Conservation (phyloP, 179 eudicot species). For the Spinacia oleracea region DNA sequence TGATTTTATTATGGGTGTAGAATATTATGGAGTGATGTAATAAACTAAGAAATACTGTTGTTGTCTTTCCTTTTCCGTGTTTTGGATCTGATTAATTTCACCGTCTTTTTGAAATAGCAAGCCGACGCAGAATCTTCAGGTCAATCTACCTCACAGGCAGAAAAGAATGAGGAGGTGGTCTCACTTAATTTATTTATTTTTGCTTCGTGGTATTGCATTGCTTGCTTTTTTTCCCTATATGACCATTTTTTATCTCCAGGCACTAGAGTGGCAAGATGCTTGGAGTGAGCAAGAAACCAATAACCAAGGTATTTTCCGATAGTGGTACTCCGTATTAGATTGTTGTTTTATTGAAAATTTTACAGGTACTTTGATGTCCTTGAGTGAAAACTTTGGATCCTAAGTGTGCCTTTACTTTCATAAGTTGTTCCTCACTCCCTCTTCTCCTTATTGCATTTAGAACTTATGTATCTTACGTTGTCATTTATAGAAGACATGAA, state of each 20-base stretch:
- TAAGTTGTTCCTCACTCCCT: background rate
- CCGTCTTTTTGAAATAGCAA: constrained; percentile 27
- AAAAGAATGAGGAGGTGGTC: constrained; percentile 32
- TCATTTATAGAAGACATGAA: background rate
- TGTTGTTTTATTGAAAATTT: background rate
- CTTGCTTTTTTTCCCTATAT: constrained; percentile 1
- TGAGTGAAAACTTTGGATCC: background rate
- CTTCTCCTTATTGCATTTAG: background rate
- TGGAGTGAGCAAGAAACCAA: constrained; percentile 25
- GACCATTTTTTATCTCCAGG: constrained; percentile 13
- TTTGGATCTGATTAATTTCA: constrained; percentile 21
- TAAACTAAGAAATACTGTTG: background rate
- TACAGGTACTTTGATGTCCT: background rate
- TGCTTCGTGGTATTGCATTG: background rate
- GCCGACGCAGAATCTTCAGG: constrained; percentile 31
- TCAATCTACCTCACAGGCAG: constrained; percentile 23
- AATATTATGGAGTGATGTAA: background rate
- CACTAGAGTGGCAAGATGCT: constrained; percentile 37
- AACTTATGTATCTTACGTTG: background rate
- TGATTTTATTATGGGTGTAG: background rate
- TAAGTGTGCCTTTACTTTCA: constrained; percentile 3
- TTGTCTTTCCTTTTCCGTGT: background rate
- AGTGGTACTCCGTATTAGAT: background rate
- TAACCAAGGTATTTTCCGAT: constrained; percentile 22
- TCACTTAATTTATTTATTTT: background rate